Evolutionary conservation across 257 asterid genomes (phyloP).

Genomic region (Gentiana dahurica): DNA sequence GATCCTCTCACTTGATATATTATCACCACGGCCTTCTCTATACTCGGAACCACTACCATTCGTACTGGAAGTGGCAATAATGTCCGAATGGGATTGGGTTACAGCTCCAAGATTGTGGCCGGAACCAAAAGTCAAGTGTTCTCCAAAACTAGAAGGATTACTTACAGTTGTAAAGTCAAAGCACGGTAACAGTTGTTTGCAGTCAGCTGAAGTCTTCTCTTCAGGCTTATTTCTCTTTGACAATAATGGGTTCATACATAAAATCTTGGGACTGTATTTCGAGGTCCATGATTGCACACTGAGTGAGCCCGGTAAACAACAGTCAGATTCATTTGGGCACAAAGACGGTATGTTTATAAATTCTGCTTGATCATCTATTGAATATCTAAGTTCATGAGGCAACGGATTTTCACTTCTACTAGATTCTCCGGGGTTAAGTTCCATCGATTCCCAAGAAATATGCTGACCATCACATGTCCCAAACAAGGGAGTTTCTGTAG

Average conservation of each 20-base stretch:
- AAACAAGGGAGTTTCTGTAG: constrained; percentile 17
- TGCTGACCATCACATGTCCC: constrained; percentile 17
- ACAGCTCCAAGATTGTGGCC: constrained; percentile 26
- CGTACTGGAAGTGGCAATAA: constrained; percentile 21
- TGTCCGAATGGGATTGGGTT: constrained; percentile 27
- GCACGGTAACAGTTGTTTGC: constrained; percentile 25
- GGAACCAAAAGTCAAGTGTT: constrained; percentile 21
- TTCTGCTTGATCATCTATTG: constrained; percentile 19
- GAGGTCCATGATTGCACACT: constrained; percentile 26
- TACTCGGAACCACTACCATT: constrained; percentile 12
- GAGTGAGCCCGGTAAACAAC: constrained; percentile 19
- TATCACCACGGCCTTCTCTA: constrained; percentile 16
- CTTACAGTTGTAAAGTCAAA: constrained; percentile 69
- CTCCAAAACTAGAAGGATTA: constrained; percentile 45
- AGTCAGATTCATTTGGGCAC: constrained; percentile 16
- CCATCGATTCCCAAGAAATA: constrained; percentile 14
- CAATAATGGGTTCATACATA: constrained; percentile 59
- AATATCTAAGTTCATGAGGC: constrained; percentile 15
- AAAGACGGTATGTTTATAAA: constrained; percentile 16
- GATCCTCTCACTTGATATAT: constrained; percentile 15
- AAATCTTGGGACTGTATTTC: constrained; percentile 36
- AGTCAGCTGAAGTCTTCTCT: constrained; percentile 27
- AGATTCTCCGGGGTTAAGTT: constrained; percentile 17
- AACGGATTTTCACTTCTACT: constrained; percentile 3
- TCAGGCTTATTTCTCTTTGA: constrained; percentile 31